These are phyloP conservation scores for Ramaria rubella DNA, from an alignment of 768 basidiomycete species.

Conservation along the genomic window DNA sequence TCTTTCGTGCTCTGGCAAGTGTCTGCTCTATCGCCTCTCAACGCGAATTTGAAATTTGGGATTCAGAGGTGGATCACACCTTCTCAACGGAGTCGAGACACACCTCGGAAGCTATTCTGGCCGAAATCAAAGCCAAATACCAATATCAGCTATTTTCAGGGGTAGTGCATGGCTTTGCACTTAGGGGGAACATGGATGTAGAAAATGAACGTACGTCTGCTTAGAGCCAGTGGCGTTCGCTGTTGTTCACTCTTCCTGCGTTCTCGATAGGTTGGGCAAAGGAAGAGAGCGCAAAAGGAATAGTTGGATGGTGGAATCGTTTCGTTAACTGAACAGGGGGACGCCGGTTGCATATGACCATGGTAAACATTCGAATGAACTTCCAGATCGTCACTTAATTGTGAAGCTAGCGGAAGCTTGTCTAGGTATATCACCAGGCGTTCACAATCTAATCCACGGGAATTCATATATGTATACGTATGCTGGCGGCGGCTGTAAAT, in stretches of 20 bases:
- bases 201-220: slow-evolving; percentile 29
- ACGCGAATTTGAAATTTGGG: not conserved
- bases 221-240: not conserved
- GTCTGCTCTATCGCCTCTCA: not conserved
- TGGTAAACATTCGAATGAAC: too few relatives aligned
- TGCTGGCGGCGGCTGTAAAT: too few relatives aligned
- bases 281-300: slow-evolving; percentile 47
- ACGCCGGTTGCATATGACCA: too few relatives aligned
- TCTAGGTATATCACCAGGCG: too few relatives aligned
- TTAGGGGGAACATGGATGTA: slow-evolving; percentile 24
- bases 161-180: slow-evolving; percentile 33
- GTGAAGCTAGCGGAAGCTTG: too few relatives aligned
- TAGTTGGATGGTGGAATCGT: slow-evolving; percentile 46
- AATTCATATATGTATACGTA: too few relatives aligned
- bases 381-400: too few relatives aligned
- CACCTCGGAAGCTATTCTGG: slow-evolving; percentile 49
- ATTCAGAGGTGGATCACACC: slow-evolving; percentile 45
- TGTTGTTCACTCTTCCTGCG: not conserved
- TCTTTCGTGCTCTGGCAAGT: slow-evolving; percentile 14
- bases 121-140: slow-evolving; percentile 44
- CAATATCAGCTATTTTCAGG: slow-evolving; percentile 52
- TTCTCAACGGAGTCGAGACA: slow-evolving; percentile 49
- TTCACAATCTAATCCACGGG: too few relatives aligned
- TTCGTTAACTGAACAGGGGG: slow-evolving; percentile 23
- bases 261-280: slow-evolving; percentile 47